Base-by-base conservation (phyloP, 345 rosid species). In the Camelina sativa region DNA sequence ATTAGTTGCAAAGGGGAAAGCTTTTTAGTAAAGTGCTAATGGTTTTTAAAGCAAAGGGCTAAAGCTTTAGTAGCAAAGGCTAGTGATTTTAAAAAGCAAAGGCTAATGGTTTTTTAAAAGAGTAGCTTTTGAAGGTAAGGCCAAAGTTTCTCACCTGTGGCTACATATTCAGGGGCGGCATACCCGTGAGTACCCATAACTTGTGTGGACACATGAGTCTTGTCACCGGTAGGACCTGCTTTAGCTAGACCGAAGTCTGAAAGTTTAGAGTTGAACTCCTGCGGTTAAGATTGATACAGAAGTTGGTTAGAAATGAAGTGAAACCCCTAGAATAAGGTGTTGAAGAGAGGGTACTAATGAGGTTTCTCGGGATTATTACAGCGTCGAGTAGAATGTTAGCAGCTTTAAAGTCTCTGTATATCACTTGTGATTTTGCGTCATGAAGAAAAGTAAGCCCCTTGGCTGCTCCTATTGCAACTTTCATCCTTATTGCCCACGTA, bases 131-230 rank as follows among this genome's bases (percentile, higher is more conserved):
- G 5, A 62, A 41, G 48, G 17, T 8, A 70, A 47, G 30, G 40
- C 8, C 11, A 65, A 32, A 72, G n/a, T 8, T 41, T 72, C 68
- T 41, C 43, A 93, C 98, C 98, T 65, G 98, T 94, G 53, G 98
- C 98, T 79, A 94, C 87, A 72, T 94, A 94, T 80, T 94, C 98
- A 50, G 98, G 98, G 5, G 98, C 98, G 12, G 97, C 98, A 55
- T 94, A 94, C 13, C 98, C 98, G 8, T 85, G 96, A 54, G 98
- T 94, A 70, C 98, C 98, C 93, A 94, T 86, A 73, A 94, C 96
- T 77, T 90, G 98, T 48, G 98, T 94, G 40, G 98, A 91, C 37
- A 94, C 98, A 61, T 94, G 98, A 77, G 98, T 94, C 84, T 82
- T 81, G 70, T 91, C 98, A 44, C 98, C 98, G 1, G 97, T 94